Evolutionary conservation across 495 filamentous ascomycete species (phyloP).

Genomic region (Cercophora newfieldiana): DNA sequence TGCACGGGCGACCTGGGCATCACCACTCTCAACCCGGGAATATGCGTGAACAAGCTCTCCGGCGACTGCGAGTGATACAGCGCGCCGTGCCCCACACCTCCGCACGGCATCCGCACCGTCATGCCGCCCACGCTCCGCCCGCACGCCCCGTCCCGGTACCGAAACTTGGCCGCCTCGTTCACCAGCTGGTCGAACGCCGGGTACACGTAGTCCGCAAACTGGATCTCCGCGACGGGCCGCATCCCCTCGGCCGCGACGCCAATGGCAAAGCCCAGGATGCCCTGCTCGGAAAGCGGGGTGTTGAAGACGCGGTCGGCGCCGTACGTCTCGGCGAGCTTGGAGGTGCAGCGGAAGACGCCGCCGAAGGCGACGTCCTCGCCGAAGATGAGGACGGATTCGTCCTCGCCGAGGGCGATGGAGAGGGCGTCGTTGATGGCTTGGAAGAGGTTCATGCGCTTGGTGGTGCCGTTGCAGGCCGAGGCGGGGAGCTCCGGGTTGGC

Average conservation of each 20-base stretch:
- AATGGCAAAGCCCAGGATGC: slow-evolving; percentile 91
- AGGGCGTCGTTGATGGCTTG: slow-evolving; percentile 91
- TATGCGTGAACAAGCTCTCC: slow-evolving; percentile 87
- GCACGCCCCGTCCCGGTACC: slow-evolving; percentile 79
- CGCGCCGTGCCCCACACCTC: slow-evolving; percentile 93
- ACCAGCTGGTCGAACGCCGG: slow-evolving; percentile 97
- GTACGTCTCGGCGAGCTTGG: slow-evolving; percentile 83
- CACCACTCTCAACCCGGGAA: slow-evolving; percentile 86
- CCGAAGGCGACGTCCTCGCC: slow-evolving; percentile 97
- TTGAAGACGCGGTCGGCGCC: slow-evolving; percentile 93
- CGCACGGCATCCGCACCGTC: slow-evolving; percentile 92
- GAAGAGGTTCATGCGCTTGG: slow-evolving; percentile 86
- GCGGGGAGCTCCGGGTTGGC: slow-evolving; percentile 62
- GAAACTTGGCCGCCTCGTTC: slow-evolving; percentile 92
- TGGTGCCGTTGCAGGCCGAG: slow-evolving; percentile 65
- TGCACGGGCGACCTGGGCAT: slow-evolving; percentile 88
- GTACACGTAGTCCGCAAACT: slow-evolving; percentile 97
- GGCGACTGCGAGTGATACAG: slow-evolving; percentile 95
- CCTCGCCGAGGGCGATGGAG: slow-evolving; percentile 73
- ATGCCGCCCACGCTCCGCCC: slow-evolving; percentile 71
- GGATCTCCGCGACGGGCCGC: slow-evolving; percentile 92
- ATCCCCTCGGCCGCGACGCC: slow-evolving; percentile 88
- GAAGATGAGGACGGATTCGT: slow-evolving; percentile 86
- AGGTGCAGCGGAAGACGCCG: slow-evolving; percentile 93
- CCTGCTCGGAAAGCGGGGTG: slow-evolving; percentile 91